Evolutionary conservation across 345 rosid genomes (phyloP).

Genomic region (Dipteronia sinensis): DNA sequence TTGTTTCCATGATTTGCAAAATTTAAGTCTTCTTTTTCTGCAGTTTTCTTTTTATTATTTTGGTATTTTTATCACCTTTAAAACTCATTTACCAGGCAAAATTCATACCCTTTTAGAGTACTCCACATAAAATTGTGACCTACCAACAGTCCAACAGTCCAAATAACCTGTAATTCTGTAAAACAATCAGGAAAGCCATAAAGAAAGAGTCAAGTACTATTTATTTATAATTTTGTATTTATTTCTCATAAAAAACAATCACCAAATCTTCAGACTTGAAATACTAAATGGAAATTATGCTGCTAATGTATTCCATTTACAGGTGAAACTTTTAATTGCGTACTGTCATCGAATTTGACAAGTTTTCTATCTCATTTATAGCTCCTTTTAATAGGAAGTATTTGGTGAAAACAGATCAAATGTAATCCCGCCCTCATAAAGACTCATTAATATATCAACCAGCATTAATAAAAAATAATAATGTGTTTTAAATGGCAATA

Average conservation of each 20-base stretch:
- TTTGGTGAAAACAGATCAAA: background rate
- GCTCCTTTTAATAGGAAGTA: background rate
- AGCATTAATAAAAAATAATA: too few species aligned
- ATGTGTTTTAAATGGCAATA: background rate
- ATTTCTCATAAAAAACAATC: background rate
- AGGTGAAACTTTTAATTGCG: background rate
- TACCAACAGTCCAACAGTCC: background rate
- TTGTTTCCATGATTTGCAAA: too few species aligned
- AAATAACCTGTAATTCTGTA: background rate
- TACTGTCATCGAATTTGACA: background rate
- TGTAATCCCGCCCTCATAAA: background rate
- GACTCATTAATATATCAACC: background rate
- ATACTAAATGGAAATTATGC: constrained; percentile 19
- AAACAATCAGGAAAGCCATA: background rate
- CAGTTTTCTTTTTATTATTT: too few species aligned
- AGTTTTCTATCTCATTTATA: background rate
- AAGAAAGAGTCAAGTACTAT: constrained; percentile 5
- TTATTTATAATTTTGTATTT: background rate
- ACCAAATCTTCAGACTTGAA: constrained; percentile 11
- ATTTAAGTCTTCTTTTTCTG: too few species aligned
- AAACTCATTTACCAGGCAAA: too few species aligned
- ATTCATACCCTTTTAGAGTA: too few species aligned
- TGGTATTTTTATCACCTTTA: too few species aligned
- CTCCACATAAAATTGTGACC: background rate
- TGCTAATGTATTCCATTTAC: constrained; percentile 2